Base-by-base conservation (phyloP, 2,329 filamentous ascomycete genomes). In the Kalmusia sp. region DNA sequence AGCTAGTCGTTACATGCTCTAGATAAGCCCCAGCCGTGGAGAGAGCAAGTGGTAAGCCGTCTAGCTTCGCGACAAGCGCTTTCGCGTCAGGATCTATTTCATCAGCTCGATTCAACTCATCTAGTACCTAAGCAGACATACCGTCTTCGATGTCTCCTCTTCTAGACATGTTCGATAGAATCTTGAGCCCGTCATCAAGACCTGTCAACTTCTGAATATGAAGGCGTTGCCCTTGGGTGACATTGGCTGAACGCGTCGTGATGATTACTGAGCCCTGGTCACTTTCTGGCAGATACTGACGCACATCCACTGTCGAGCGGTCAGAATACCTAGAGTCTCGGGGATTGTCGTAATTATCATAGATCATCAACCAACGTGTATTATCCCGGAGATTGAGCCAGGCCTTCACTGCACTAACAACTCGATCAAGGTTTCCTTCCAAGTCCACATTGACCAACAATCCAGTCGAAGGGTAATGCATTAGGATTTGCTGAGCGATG, bases 301-400 rank as follows among this genome's bases (percentile, higher is more conserved):
- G 59, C 24, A 79, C 70, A 58, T 78, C 66, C n/a, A 74, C 61
- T 43, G 41, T 58, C 43, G 48, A 47, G 14, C 19, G 17, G 51
- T 63, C 50, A 4, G 38, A 33, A 38, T 49, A 37, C 24, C 46
- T 46, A 25, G 55, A 27, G 15, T 71, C 39, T 37, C 67, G 69
- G 3, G 73, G 76, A 34, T 76, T 71, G 52, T 80, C 72, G 48
- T 77, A 77, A 44, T 80, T 79, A 48, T 79, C 73, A 44, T 68
- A 79, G 11, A 79, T 52, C 3, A 78, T 14, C 6, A 80, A 65
- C 76, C 73, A 80, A 2, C 55, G 54, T 14, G 58, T 65, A 46
- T 80, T 80, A 3, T 55, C 37, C 15, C 45, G 58, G 2, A 68
- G 44, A 37, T 67, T 59, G 5, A 81, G 62, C 77, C 74, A 80